Evolutionary conservation across 1,284 basidiomycete genomes (phyloP).

Genomic region (Trametes hirsuta): DNA sequence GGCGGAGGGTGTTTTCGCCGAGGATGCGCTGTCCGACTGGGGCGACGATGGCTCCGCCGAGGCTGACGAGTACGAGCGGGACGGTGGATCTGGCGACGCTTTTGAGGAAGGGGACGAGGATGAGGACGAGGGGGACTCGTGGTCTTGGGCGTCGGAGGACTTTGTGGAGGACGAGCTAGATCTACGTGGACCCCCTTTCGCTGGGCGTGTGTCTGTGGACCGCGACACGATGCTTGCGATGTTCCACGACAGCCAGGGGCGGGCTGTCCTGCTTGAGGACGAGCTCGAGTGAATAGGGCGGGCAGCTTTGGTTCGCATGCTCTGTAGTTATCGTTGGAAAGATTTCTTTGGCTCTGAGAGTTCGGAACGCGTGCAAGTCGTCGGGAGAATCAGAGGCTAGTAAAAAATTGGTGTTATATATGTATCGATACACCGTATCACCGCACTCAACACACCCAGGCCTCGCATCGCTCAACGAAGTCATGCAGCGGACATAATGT

Average conservation of each 20-base stretch:
- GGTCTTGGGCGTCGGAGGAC: neutral
- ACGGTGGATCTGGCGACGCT: neutral
- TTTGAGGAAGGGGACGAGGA: neutral
- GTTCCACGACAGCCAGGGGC: neutral
- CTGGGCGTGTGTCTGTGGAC: neutral
- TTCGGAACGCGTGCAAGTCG: no score
- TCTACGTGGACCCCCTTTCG: neutral
- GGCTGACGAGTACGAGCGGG: neutral
- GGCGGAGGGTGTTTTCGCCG: neutral
- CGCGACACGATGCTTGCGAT: neutral
- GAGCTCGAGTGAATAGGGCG: neutral
- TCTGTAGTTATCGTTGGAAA: neutral
- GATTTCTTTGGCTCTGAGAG: no score
- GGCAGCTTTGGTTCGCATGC: neutral
- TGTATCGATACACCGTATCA: no score
- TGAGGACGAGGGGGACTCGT: neutral
- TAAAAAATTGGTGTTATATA: no score
- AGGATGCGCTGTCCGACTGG: neutral
- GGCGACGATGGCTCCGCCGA: neutral
- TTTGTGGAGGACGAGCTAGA: neutral
- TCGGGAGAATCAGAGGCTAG: no score
- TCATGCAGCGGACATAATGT: no score
- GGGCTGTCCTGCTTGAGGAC: neutral
- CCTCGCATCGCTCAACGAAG: no score
- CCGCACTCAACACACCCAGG: no score